Percentiles rank a stretch among this genome's conserved stretches.
Conservation (phyloP, 352 stramenopile genomes). For the Globisporangium acanthophoron region DNA sequence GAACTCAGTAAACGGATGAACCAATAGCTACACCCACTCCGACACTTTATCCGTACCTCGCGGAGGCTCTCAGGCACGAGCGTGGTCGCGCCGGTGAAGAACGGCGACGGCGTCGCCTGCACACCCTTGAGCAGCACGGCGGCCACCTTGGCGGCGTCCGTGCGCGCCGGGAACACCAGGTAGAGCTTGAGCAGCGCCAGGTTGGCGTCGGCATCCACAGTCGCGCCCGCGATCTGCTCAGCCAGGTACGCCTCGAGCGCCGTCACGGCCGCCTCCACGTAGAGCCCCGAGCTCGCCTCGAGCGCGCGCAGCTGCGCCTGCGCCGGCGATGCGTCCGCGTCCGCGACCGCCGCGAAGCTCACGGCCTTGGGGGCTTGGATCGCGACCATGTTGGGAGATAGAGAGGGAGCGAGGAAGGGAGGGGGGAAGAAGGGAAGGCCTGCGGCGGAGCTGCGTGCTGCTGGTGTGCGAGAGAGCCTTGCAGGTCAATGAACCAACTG, state of each 20-base stretch:
- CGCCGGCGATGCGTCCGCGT: constrained; percentile 27
- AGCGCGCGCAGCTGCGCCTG: constrained; percentile 55
- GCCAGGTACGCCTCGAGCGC: constrained; percentile 65
- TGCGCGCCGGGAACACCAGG: constrained; percentile 54
- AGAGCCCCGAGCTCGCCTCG: constrained; percentile 43
- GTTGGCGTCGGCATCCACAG: constrained; percentile 70
- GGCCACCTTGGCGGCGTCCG: constrained; percentile 52
- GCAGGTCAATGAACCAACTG: not conserved
- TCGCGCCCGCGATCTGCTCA: constrained; percentile 61
- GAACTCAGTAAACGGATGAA: constrained; percentile 1
- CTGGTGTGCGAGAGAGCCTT: not conserved
- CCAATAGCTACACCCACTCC: too few species aligned
- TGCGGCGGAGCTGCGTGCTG: not conserved
- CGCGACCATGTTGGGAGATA: constrained; percentile 36
- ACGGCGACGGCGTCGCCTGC: constrained; percentile 57
- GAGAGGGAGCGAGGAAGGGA: not conserved
- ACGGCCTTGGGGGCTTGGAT: constrained; percentile 62
- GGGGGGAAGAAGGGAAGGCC: not conserved
- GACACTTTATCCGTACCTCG: constrained; percentile 27
- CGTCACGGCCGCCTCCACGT: constrained; percentile 36
- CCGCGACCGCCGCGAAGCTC: constrained; percentile 46
- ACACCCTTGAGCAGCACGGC: constrained; percentile 72
- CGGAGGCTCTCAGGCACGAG: constrained; percentile 65
- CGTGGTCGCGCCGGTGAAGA: constrained; percentile 69
- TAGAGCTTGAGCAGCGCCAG: constrained; percentile 83